phyloP scores from a whole-genome alignment of 768 basidiomycete species.

The Lactarius indigo region DNA sequence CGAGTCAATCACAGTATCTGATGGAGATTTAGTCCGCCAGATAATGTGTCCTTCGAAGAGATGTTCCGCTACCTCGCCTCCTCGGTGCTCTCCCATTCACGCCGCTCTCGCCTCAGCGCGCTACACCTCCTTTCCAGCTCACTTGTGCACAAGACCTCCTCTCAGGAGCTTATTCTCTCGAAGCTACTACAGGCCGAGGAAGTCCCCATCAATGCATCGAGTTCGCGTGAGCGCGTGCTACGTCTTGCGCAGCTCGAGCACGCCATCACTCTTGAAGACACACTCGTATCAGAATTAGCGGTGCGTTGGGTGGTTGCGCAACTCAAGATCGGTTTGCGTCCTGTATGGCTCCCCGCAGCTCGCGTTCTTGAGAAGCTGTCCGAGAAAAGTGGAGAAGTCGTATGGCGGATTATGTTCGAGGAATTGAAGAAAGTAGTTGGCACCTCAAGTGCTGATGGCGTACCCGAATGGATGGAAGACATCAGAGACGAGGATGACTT shows the following conservation, averaged over 20 bases:
- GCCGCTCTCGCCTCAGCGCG: slow-evolving; percentile 55
- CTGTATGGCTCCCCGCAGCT: slow-evolving; percentile 82
- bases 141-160: slow-evolving; percentile 42
- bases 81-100: slow-evolving; percentile 71
- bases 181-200: slow-evolving; percentile 79
- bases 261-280: slow-evolving; percentile 53
- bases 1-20: slow-evolving; percentile 2
- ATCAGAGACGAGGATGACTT: slow-evolving; percentile 28
- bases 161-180: slow-evolving; percentile 52
- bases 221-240: slow-evolving; percentile 81
- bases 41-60: slow-evolving; percentile 37
- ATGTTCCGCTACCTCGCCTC: slow-evolving; percentile 51
- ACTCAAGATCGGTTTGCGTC: slow-evolving; percentile 89
- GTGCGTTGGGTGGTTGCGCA: slow-evolving; percentile 78
- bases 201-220: slow-evolving; percentile 69
- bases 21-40: slow-evolving; percentile 22
- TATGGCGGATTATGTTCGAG: slow-evolving; percentile 68
- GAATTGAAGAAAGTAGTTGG: slow-evolving; percentile 45
- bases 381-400: slow-evolving; percentile 57
- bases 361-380: slow-evolving; percentile 55
- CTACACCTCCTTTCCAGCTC: slow-evolving; percentile 61
- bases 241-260: slow-evolving; percentile 69
- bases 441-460: slow-evolving; percentile 24
- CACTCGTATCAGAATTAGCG: slow-evolving; percentile 58
- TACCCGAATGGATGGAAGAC: slow-evolving; percentile 30